Percentiles rank a stretch among this genome's conserved stretches.
phyloP scores from a whole-genome alignment of 345 rosid genomes.

The Leavenworthia alabamica region DNA sequence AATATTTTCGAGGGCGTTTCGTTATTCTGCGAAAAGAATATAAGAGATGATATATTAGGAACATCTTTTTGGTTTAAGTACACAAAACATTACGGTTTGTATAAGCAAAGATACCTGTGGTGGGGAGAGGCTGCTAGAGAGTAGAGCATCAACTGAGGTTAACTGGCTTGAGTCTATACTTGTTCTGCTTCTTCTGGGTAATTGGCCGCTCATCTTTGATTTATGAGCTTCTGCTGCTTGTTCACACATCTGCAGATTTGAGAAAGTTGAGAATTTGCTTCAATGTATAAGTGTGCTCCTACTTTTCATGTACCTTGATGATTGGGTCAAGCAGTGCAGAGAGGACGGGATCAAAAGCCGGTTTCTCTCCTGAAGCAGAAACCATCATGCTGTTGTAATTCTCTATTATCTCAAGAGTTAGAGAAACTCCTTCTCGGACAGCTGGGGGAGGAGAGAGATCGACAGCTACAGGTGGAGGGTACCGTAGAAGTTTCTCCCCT shows the following conservation, averaged over 20 bases:
- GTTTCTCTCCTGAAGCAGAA: constrained; percentile 55
- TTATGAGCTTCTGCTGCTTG: constrained; percentile 96
- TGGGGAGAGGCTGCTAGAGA: constrained; percentile 51
- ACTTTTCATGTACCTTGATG: constrained; percentile 55
- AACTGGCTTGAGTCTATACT: constrained; percentile 56
- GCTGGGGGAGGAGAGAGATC: constrained; percentile 97
- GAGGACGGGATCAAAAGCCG: constrained; percentile 70
- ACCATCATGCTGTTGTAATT: constrained; percentile 82
- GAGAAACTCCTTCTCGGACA: constrained; percentile 85
- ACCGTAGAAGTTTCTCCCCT: constrained; percentile 89
- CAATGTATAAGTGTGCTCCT: neutral
- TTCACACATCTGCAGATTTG: constrained; percentile 75
- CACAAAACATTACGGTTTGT: neutral
- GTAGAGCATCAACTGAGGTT: constrained; percentile 85
- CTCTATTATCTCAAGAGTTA: constrained; percentile 84
- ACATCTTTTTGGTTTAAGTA: neutral
- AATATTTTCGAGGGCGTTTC: constrained; percentile 83
- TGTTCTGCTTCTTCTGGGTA: constrained; percentile 60
- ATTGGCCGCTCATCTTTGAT: constrained; percentile 54
- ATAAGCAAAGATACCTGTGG: constrained; percentile 83
- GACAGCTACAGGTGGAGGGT: constrained; percentile 88
- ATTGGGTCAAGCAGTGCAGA: constrained; percentile 90
- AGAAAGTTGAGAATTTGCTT: constrained; percentile 1
- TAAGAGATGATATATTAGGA: neutral
- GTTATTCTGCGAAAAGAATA: constrained; percentile 58